phyloP scores from a whole-genome alignment of 2,329 filamentous ascomycete genomes.

The Teratosphaeria pseudoeucalypti region DNA sequence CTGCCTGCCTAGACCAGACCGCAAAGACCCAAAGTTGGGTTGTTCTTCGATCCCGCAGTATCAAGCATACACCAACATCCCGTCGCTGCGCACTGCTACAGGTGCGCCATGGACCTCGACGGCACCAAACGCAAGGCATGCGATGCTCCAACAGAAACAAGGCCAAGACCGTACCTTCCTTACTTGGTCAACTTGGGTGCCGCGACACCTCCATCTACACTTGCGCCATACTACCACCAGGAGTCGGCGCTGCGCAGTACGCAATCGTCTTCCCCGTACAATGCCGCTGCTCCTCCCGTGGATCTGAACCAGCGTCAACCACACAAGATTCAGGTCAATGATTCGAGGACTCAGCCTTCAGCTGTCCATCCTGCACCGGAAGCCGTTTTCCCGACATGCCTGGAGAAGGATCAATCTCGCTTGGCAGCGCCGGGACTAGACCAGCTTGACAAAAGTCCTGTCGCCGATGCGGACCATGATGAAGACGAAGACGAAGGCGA shows the following conservation, averaged over 20 bases:
- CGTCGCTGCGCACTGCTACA: neutral
- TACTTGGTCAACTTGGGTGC: neutral
- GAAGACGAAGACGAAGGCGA: neutral
- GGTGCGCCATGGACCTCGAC: neutral
- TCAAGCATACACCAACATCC: neutral
- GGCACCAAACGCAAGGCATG: conserved; percentile 2
- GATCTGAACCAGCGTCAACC: neutral
- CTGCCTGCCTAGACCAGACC: neutral
- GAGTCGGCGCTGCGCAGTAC: conserved; percentile 5
- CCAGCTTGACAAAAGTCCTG: neutral
- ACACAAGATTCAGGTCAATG: neutral
- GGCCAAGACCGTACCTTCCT: neutral
- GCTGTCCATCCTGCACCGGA: neutral
- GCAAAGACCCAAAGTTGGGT: neutral
- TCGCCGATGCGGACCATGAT: neutral
- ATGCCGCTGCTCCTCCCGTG: neutral
- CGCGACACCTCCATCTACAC: conserved; percentile 1
- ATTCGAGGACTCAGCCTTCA: neutral
- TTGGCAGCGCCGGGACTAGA: neutral
- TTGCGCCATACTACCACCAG: conserved; percentile 1
- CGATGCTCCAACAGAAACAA: neutral
- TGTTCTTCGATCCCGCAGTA: neutral
- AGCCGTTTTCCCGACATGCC: neutral
- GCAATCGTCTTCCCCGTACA: neutral
- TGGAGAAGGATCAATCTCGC: neutral